Evolutionary conservation across 1,284 basidiomycete species (phyloP).

Genomic region (Marasmius fiardii): DNA sequence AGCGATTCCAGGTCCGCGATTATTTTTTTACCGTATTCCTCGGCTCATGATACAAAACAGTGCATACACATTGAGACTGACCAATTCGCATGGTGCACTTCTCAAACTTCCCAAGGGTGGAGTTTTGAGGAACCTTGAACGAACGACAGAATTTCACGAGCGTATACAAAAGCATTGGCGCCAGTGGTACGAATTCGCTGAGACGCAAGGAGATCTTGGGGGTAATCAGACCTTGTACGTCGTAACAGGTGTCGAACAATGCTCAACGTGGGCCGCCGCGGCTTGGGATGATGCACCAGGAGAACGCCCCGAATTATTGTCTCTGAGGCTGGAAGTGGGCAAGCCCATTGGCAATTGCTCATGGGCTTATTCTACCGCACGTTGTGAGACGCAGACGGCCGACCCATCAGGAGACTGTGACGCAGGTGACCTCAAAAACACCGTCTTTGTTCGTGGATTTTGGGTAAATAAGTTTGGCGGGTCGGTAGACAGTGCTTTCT

Average conservation of each 20-base stretch:
- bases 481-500: neutral
- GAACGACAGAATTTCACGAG: neutral
- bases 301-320: neutral
- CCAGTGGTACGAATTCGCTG: neutral
- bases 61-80: neutral
- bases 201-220: neutral
- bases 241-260: neutral
- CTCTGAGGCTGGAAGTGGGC: neutral
- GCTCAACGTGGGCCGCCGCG: neutral
- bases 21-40: neutral
- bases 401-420: neutral
- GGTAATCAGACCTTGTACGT: neutral
- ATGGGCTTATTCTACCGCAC: neutral
- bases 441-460: conserved; percentile 14
- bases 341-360: neutral
- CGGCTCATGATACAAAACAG: neutral
- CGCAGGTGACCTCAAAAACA: neutral
- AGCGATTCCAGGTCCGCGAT: neutral
- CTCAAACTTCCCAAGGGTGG: neutral
- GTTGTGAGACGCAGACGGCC: neutral
- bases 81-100: neutral
- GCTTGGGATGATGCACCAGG: neutral
- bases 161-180: neutral
- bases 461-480: conserved; percentile 9
- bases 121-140: neutral